Evolutionary conservation across 495 filamentous ascomycete species (phyloP), one percentile per base, ranked within the genome.

Genomic region (Penicillium paradoxum): DNA sequence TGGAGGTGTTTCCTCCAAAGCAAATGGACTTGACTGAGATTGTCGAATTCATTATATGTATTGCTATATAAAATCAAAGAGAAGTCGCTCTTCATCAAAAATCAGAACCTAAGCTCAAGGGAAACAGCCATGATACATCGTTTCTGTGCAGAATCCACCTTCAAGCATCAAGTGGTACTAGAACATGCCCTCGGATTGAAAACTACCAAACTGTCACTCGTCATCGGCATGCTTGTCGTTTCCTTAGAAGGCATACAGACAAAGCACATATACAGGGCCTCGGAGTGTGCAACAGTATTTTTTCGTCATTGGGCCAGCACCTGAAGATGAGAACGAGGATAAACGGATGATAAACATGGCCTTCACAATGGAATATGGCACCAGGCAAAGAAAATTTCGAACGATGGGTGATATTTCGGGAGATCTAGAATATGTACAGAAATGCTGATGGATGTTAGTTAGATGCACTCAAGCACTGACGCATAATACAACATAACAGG

Each of bases 141-240:
- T n/a, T n/a, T n/a, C n/a, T n/a, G n/a, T n/a, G n/a, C n/a, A n/a
- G n/a, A n/a, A n/a, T n/a, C 24, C 24, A 27, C 24, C 24, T 3
- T 27, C 24, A 7, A 27, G 3, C 24, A 29, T 10, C 10, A 13
- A 32, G n/a, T 17, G 9, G 46, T 15, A 18, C 9, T 49, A 17
- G 6, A 33, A 30, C 10, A 17, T 33, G 38, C 48, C 49, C 49
- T 56, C 56, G 54, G 58, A 60, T 67, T 67, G 64, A 67, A 67
- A 67, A 67, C 64, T 67, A 67, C 64, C 57, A 57, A 59, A 55
- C 49, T 42, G 49, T 60, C 58, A 55, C 62, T 67, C 64, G 34
- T 67, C 64, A 67, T 44, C 19, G 64, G 42, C 45, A 36, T 67
- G 53, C 62, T 60, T 49, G 44, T 65, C 64, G 55, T 59, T 59